These are phyloP conservation scores for Globisporangium irregulare DNA, from an alignment of 352 stramenopile genomes.

Conservation along the genomic window DNA sequence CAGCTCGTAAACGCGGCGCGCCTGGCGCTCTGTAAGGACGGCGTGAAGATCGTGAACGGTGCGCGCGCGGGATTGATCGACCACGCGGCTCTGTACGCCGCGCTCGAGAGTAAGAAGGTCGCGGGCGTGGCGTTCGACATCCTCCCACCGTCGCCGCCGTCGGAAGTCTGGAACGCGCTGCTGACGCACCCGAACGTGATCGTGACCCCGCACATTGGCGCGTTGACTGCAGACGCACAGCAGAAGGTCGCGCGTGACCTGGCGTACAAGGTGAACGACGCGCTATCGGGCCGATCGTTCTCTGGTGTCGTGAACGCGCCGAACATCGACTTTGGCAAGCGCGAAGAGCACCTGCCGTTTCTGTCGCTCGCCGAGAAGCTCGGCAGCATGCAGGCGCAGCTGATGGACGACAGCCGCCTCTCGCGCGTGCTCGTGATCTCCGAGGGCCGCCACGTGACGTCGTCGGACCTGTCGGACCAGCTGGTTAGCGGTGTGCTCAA, in stretches of 20 bases:
- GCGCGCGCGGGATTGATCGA: conserved; percentile 93
- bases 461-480: conserved; percentile 74
- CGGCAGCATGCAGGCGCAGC: conserved; percentile 82
- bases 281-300: conserved; percentile 91
- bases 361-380: conserved; percentile 91
- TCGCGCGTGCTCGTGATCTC: conserved; percentile 71
- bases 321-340: conserved; percentile 85
- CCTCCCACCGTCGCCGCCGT: conserved; percentile 40
- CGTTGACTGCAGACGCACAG: conserved; percentile 93
- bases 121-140: conserved; percentile 76
- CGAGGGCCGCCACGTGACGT: conserved; percentile 79
- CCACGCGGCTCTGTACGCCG: conserved; percentile 85
- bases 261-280: conserved; percentile 90
- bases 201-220: conserved; percentile 94
- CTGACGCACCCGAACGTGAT: conserved; percentile 90
- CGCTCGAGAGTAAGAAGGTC: conserved; percentile 81
- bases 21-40: conserved; percentile 89
- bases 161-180: conserved; percentile 66
- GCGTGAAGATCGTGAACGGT: conserved; percentile 93
- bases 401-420: conserved; percentile 73
- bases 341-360: conserved; percentile 80
- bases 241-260: conserved; percentile 89
- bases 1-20: conserved; percentile 85
- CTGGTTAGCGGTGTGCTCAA: conserved; percentile 90
- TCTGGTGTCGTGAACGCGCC: conserved; percentile 95